phyloP scores from a whole-genome alignment of 2,329 filamentous ascomycete species.

The Sclerotiophoma versabilis region DNA sequence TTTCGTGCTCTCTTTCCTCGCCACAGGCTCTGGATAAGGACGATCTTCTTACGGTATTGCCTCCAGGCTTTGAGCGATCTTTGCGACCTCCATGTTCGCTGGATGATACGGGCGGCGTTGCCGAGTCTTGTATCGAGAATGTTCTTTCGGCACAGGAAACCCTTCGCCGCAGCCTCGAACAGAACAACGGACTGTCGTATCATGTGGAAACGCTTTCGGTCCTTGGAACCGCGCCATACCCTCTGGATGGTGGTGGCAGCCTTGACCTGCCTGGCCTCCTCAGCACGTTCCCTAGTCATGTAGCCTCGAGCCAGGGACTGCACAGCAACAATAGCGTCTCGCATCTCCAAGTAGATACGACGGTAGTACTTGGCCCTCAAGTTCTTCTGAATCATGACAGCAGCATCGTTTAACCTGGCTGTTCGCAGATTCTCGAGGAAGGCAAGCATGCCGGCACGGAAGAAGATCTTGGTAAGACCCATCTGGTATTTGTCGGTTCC shows the following conservation, averaged over 20 bases:
- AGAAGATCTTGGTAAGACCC: slow-evolving; percentile 98
- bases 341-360: slow-evolving; percentile 85
- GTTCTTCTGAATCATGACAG: slow-evolving; percentile 99
- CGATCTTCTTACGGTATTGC: slow-evolving; percentile 85
- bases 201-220: slow-evolving; percentile 78
- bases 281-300: slow-evolving; percentile 76
- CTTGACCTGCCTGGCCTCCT: slow-evolving; percentile 81
- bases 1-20: slow-evolving; percentile 81
- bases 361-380: slow-evolving; percentile 94
- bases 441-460: slow-evolving; percentile 97
- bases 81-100: slow-evolving; percentile 86
- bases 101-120: slow-evolving; percentile 89
- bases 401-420: slow-evolving; percentile 87
- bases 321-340: slow-evolving; percentile 78
- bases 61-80: slow-evolving; percentile 81
- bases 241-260: slow-evolving; percentile 94
- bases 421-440: slow-evolving; percentile 96
- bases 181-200: slow-evolving; percentile 85
- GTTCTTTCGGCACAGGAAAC: slow-evolving; percentile 86
- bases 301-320: slow-evolving; percentile 81
- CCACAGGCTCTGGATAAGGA: slow-evolving; percentile 92
- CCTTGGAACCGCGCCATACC: slow-evolving; percentile 91
- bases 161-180: slow-evolving; percentile 90
- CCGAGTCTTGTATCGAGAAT: slow-evolving; percentile 94
- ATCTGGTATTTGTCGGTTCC: slow-evolving; percentile 95